Percentiles rank a stretch among this genome's conserved stretches.
phyloP scores from a whole-genome alignment of 106 monocot genomes.

The Platanthera zijinensis region DNA sequence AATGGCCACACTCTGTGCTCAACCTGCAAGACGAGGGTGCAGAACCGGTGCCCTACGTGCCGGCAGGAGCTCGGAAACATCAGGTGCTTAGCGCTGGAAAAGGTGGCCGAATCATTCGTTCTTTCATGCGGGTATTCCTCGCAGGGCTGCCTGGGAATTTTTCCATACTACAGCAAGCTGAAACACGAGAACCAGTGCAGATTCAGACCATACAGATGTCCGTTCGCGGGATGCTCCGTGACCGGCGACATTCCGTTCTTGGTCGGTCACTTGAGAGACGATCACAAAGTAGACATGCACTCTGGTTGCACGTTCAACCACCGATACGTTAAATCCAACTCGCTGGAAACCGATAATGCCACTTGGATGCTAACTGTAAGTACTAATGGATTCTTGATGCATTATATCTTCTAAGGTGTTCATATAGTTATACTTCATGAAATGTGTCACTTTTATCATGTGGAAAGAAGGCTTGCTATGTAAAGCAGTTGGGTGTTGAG shows the following conservation, averaged over 20 bases:
- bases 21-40: conserved; percentile 74
- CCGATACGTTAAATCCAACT: conserved; percentile 85
- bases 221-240: conserved; percentile 73
- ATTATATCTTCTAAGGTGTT: too few relatives aligned
- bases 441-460: too few relatives aligned
- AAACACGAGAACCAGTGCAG: conserved; percentile 73
- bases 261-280: conserved; percentile 67
- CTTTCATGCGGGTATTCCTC: conserved; percentile 79
- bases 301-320: conserved; percentile 87
- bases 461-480: too few relatives aligned
- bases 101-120: conserved; percentile 86
- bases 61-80: conserved; percentile 87
- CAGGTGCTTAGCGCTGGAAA: conserved; percentile 82
- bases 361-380: conserved; percentile 95
- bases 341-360: conserved; percentile 79
- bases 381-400: not conserved
- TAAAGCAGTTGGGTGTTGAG: too few relatives aligned
- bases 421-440: too few relatives aligned
- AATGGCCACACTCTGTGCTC: conserved; percentile 90
- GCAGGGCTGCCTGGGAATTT: conserved; percentile 71
- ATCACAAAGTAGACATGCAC: conserved; percentile 94
- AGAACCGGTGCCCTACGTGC: conserved; percentile 82
- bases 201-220: conserved; percentile 83
- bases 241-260: conserved; percentile 71
- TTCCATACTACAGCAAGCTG: conserved; percentile 77